phyloP scores from a whole-genome alignment of 495 filamentous ascomycete genomes.

The Hypoxylon lienhwacheense region DNA sequence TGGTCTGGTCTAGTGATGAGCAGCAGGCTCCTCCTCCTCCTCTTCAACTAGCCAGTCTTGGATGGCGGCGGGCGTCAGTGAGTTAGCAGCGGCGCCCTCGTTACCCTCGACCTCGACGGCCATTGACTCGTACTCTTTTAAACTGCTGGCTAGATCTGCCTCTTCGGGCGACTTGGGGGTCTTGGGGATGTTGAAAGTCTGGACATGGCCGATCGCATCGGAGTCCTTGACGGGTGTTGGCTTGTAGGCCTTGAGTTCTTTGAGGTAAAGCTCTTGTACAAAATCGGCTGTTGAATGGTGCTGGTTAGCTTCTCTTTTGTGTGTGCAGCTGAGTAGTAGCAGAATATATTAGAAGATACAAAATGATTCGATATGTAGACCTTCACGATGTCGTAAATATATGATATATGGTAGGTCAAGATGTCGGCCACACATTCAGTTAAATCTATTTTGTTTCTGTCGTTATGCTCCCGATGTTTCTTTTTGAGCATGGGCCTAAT shows the following conservation, averaged over 20 bases:
- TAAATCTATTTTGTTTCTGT: no score
- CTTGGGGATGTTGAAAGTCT: slow-evolving; percentile 78
- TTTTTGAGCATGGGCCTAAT: no score
- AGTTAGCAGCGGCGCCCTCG: slow-evolving; percentile 47
- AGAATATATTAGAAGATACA: no score
- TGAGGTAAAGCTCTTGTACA: slow-evolving; percentile 95
- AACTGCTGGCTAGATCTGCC: slow-evolving; percentile 80
- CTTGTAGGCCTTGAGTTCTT: slow-evolving; percentile 93
- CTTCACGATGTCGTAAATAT: no score
- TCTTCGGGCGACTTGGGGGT: slow-evolving; percentile 87
- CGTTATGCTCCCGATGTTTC: no score
- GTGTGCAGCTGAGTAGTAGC: no score
- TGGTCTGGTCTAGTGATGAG: slow-evolving; percentile 47
- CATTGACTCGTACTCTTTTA: slow-evolving; percentile 91
- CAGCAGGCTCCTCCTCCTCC: slow-evolving; percentile 47
- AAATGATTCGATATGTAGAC: no score
- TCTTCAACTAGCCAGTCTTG: slow-evolving; percentile 56
- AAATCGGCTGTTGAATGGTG: slow-evolving; percentile 68
- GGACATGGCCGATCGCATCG: slow-evolving; percentile 88
- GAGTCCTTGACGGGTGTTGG: slow-evolving; percentile 75
- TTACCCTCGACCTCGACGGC: slow-evolving; percentile 94
- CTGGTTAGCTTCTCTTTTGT: slow-evolving; percentile 23
- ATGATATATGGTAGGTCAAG: no score
- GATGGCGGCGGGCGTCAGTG: slow-evolving; percentile 40
- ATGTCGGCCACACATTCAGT: no score